These are phyloP conservation scores for Aschersonia sp. DNA, from an alignment of 2,329 filamentous ascomycete species.

Conservation along the genomic window DNA sequence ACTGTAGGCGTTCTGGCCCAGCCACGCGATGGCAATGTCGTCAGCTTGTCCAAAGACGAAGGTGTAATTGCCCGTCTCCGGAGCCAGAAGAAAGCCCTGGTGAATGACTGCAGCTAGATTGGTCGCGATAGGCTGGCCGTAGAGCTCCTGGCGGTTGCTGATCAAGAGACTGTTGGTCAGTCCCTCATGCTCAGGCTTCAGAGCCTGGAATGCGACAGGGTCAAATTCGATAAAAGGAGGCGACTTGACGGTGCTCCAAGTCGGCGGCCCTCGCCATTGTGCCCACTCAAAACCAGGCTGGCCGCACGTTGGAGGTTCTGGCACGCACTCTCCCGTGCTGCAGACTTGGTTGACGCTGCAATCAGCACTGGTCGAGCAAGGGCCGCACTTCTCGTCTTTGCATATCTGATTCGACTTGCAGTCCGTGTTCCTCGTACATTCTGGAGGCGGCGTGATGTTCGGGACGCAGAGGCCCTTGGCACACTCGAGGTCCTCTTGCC, in stretches of 20 bases:
- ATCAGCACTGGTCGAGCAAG: constrained; percentile 3
- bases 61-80: constrained; percentile 5
- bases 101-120: constrained; percentile 5
- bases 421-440: constrained; percentile 5
- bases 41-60: constrained; percentile 6
- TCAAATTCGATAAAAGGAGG: constrained; percentile 5
- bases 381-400: constrained; percentile 4
- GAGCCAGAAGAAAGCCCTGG: constrained; percentile 5
- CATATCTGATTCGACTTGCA: constrained; percentile 4
- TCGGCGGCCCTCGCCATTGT: constrained; percentile 4
- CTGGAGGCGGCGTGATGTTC: constrained; percentile 1
- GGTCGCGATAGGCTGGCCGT: constrained; percentile 2
- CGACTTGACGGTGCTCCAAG: constrained; percentile 5
- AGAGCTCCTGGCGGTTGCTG: constrained; percentile 1
- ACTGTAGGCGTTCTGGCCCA: constrained; percentile 4
- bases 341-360: constrained; percentile 3
- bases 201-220: constrained; percentile 2
- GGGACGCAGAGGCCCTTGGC: constrained; percentile 3
- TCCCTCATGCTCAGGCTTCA: constrained; percentile 3
- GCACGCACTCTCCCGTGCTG: constrained; percentile 3
- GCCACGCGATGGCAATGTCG: constrained; percentile 5
- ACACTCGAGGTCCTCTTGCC: constrained; percentile 1
- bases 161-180: constrained; percentile 5
- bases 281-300: constrained; percentile 6
- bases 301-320: constrained; percentile 5